phyloP scores from a whole-genome alignment of 306 rosid species.

The Sicyos edulis region DNA sequence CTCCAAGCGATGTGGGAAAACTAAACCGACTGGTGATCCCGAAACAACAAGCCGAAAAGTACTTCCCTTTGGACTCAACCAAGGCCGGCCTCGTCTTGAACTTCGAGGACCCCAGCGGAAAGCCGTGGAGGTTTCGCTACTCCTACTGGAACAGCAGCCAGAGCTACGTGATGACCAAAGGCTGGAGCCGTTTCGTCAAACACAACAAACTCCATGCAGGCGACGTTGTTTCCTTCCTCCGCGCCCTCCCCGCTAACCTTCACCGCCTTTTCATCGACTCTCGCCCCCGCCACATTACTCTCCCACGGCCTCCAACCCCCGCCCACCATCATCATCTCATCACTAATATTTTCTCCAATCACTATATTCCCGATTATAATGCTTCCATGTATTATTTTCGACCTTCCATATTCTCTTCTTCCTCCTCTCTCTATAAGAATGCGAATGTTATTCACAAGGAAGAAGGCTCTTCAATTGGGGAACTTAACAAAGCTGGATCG shows the following conservation, averaged over 20 bases:
- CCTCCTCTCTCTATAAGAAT: neutral
- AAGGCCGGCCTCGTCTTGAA: slow-evolving; percentile 20
- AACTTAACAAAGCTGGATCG: neutral
- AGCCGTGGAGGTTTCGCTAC: slow-evolving; percentile 25
- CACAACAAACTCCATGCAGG: slow-evolving; percentile 22
- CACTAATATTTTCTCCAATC: neutral
- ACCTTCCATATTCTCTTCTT: neutral
- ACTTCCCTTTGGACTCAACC: slow-evolving; percentile 21
- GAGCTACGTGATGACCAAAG: slow-evolving; percentile 27
- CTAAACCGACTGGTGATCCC: slow-evolving; percentile 20
- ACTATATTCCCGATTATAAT: no score
- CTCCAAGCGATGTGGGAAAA: slow-evolving; percentile 25
- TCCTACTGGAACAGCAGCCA: slow-evolving; percentile 28
- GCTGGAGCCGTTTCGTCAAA: slow-evolving; percentile 26
- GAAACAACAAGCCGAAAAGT: no score
- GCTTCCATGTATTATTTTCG: neutral
- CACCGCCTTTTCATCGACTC: slow-evolving; percentile 22
- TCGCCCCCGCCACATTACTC: slow-evolving; percentile 6
- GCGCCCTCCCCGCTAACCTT: neutral
- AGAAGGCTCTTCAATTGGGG: slow-evolving; percentile 11
- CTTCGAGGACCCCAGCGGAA: slow-evolving; percentile 24
- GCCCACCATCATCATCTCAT: neutral
- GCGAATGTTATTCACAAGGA: neutral
- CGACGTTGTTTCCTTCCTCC: slow-evolving; percentile 21
- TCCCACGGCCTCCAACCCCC: neutral